phyloP scores from a whole-genome alignment of 1,284 basidiomycete genomes.

The Ustanciosporium gigantosporum region DNA sequence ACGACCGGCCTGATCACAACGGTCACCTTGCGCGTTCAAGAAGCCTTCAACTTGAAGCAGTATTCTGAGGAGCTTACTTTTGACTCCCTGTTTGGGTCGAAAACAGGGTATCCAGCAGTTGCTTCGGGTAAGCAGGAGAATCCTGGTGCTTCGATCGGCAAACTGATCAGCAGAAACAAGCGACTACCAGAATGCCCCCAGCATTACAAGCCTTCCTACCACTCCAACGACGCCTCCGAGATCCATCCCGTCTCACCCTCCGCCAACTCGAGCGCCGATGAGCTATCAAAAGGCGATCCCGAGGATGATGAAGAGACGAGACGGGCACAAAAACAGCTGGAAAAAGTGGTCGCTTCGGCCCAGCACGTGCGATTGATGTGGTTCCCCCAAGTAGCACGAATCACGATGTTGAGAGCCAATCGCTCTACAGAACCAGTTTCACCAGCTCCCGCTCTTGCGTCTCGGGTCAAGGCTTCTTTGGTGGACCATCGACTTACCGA shows the following conservation, averaged over 20 bases:
- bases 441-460: slow-evolving; percentile 6
- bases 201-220: slow-evolving; percentile 23
- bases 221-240: slow-evolving; percentile 7
- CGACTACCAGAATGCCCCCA: slow-evolving; percentile 29
- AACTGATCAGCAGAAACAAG: slow-evolving; percentile 42
- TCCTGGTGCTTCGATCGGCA: slow-evolving; percentile 29
- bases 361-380: slow-evolving; percentile 94
- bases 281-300: slow-evolving; percentile 13
- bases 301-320: slow-evolving; percentile 54
- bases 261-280: slow-evolving; percentile 16
- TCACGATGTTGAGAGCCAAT: slow-evolving; percentile 76
- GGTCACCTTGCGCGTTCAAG: slow-evolving; percentile 78
- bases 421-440: slow-evolving; percentile 68
- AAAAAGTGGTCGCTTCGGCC: slow-evolving; percentile 62
- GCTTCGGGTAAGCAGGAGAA: slow-evolving; percentile 1
- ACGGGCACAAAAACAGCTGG: slow-evolving; percentile 66
- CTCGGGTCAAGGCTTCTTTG: slow-evolving; percentile 19
- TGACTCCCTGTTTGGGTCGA: slow-evolving; percentile 66
- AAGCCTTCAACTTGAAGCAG: slow-evolving; percentile 81
- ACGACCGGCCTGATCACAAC: slow-evolving; percentile 84
- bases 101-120: slow-evolving; percentile 30
- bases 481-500: slow-evolving; percentile 37
- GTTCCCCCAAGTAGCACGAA: slow-evolving; percentile 79
- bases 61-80: slow-evolving; percentile 71
- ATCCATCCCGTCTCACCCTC: slow-evolving; percentile 29